A percentile compares a stretch with the other conserved stretches of the same genome.
Conservation (phyloP, 2,329 filamentous ascomycete species). For the Sclerotinia sclerotiorum region DNA sequence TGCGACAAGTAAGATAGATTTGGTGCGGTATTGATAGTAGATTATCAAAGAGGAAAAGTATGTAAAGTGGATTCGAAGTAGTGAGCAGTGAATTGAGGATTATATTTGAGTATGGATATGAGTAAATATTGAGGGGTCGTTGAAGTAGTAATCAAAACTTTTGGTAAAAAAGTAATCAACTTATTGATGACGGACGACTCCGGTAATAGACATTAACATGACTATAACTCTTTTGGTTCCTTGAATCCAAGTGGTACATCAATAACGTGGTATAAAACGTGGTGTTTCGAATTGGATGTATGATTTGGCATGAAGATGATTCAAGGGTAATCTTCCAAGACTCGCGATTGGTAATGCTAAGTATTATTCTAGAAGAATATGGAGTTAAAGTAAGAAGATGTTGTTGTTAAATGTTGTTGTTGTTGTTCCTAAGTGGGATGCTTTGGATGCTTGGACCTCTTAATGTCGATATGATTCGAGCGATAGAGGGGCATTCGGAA, state of each 20-base stretch:
- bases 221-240: conserved; percentile 21
- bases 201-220: conserved; percentile 30
- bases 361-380: conserved; percentile 3
- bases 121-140: conserved; percentile 11
- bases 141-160: conserved; percentile 18
- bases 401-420: not conserved
- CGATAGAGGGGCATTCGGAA: conserved; percentile 7
- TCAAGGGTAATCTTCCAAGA: not conserved
- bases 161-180: conserved; percentile 24
- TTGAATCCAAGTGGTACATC: conserved; percentile 25
- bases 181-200: conserved; percentile 23
- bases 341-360: not conserved
- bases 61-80: not conserved
- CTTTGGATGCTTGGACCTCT: not conserved
- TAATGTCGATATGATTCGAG: conserved; percentile 10
- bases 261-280: conserved; percentile 24
- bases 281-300: conserved; percentile 23
- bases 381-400: not conserved
- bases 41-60: not conserved
- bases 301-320: conserved; percentile 29
- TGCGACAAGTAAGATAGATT: conserved; percentile 4
- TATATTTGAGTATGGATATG: conserved; percentile 10
- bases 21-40: conserved; percentile 1
- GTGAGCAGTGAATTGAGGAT: not conserved
- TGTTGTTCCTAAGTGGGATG: conserved; percentile 11